Conservation (phyloP, 805 yeast genomes). For the Saccharomycodes ludwigii region DNA sequence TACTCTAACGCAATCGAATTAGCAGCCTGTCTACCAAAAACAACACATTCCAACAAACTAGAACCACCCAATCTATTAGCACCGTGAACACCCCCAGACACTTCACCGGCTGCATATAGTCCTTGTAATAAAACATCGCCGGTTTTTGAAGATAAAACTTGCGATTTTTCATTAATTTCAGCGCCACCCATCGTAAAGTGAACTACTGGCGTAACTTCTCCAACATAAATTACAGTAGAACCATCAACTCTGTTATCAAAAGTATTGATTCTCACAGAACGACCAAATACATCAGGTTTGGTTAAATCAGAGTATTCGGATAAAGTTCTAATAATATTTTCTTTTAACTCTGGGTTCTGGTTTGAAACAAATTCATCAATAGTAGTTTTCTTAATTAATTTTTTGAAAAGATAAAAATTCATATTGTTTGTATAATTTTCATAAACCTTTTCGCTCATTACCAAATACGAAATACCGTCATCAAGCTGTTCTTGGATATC, state of each 20-base stretch:
- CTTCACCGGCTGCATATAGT: slow-evolving; percentile 53
- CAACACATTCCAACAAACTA: slow-evolving; percentile 46
- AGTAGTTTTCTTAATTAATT: slow-evolving; percentile 21
- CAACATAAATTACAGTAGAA: slow-evolving; percentile 29
- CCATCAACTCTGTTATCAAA: slow-evolving; percentile 18
- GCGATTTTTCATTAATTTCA: slow-evolving; percentile 35
- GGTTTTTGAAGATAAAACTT: slow-evolving; percentile 25
- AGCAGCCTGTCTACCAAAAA: slow-evolving; percentile 44
- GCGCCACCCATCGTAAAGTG: slow-evolving; percentile 65
- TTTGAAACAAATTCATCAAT: slow-evolving; percentile 20
- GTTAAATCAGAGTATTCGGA: slow-evolving; percentile 10
- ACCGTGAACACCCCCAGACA: slow-evolving; percentile 61
- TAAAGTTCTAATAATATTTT: slow-evolving; percentile 13
- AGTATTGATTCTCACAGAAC: slow-evolving; percentile 23
- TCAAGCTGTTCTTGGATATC: slow-evolving; percentile 26
- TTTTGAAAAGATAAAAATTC: slow-evolving; percentile 36
- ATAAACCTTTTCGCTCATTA: slow-evolving; percentile 33
- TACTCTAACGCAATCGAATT: slow-evolving; percentile 15
- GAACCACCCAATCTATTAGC: slow-evolving; percentile 49
- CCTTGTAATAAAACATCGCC: slow-evolving; percentile 28
- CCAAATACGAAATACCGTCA: slow-evolving; percentile 15
- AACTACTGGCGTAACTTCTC: slow-evolving; percentile 46
- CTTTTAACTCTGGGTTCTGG: slow-evolving; percentile 12
- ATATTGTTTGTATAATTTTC: slow-evolving; percentile 34
- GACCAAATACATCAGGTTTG: slow-evolving; percentile 23